Evolutionary conservation across 1,284 basidiomycete genomes (phyloP).

Genomic region (Afroboletus lepidellus): DNA sequence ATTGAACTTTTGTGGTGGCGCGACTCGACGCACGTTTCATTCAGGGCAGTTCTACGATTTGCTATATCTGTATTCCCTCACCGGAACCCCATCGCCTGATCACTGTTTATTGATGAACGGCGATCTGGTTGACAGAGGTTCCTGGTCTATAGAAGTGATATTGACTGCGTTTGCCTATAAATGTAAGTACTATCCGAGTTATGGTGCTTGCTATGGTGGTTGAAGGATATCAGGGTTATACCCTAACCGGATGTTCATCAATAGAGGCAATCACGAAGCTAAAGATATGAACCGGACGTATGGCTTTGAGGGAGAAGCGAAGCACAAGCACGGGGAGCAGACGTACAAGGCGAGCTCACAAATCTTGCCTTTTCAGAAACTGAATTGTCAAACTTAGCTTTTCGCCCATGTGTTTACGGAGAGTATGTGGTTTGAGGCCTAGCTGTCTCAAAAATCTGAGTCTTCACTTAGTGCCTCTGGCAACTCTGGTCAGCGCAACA

Average conservation of each 20-base stretch:
- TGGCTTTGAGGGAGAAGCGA: slow-evolving; percentile 96
- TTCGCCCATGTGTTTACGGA: slow-evolving; percentile 91
- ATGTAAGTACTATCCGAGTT: slow-evolving; percentile 51
- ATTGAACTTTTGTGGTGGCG: background rate
- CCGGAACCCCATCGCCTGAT: slow-evolving; percentile 77
- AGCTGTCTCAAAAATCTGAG: slow-evolving; percentile 3
- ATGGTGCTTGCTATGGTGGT: slow-evolving; percentile 10
- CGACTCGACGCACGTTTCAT: slow-evolving; percentile 7
- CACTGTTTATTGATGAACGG: slow-evolving; percentile 93
- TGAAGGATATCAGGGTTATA: slow-evolving; percentile 67
- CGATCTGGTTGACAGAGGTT: slow-evolving; percentile 96
- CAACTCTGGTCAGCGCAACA: slow-evolving; percentile 81
- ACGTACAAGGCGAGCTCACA: slow-evolving; percentile 69
- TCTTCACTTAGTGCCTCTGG: slow-evolving; percentile 71
- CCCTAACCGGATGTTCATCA: slow-evolving; percentile 84
- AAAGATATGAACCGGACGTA: slow-evolving; percentile 89
- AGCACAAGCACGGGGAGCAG: slow-evolving; percentile 92
- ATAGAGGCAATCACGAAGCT: slow-evolving; percentile 97
- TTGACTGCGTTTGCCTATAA: slow-evolving; percentile 94
- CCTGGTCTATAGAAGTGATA: slow-evolving; percentile 97
- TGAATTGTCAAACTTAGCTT: slow-evolving; percentile 50
- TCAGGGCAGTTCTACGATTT: slow-evolving; percentile 94
- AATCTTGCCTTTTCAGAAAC: slow-evolving; percentile 2
- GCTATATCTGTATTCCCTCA: slow-evolving; percentile 83
- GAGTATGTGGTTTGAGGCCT: slow-evolving; percentile 47